phyloP scores from a whole-genome alignment of 805 yeast species.

The Saccharomycopsis babjevae region DNA sequence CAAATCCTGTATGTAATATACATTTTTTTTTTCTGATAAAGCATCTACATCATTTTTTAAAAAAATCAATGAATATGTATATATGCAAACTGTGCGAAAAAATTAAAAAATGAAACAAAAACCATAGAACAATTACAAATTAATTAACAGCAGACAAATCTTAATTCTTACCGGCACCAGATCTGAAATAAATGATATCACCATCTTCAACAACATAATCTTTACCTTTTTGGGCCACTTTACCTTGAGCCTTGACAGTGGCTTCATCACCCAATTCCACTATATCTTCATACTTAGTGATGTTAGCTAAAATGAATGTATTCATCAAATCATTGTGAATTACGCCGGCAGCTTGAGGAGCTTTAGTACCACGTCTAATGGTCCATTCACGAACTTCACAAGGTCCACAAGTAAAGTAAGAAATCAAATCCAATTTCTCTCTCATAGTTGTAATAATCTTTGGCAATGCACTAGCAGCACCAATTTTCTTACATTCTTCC shows the following conservation, averaged over 20 bases:
- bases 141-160: background rate
- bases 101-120: background rate
- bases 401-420: slow-evolving; percentile 93
- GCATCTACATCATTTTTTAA: background rate
- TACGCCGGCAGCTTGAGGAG: slow-evolving; percentile 99
- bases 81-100: background rate
- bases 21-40: background rate
- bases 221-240: slow-evolving; percentile 85
- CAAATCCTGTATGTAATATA: background rate
- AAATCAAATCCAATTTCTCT: slow-evolving; percentile 71
- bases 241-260: slow-evolving; percentile 79
- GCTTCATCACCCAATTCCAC: slow-evolving; percentile 72
- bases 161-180: slow-evolving; percentile 78
- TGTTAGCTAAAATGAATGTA: slow-evolving; percentile 90
- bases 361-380: slow-evolving; percentile 78
- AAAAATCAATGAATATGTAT: background rate
- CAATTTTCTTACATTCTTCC: slow-evolving; percentile 64
- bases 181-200: slow-evolving; percentile 83
- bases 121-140: background rate
- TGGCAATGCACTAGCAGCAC: slow-evolving; percentile 75
- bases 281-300: slow-evolving; percentile 76
- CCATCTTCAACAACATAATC: slow-evolving; percentile 93
- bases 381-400: slow-evolving; percentile 99
- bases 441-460: slow-evolving; percentile 82
- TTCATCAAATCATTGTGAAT: slow-evolving; percentile 92